phyloP scores from a whole-genome alignment of 495 filamentous ascomycete species.

The Cercophora samala region DNA sequence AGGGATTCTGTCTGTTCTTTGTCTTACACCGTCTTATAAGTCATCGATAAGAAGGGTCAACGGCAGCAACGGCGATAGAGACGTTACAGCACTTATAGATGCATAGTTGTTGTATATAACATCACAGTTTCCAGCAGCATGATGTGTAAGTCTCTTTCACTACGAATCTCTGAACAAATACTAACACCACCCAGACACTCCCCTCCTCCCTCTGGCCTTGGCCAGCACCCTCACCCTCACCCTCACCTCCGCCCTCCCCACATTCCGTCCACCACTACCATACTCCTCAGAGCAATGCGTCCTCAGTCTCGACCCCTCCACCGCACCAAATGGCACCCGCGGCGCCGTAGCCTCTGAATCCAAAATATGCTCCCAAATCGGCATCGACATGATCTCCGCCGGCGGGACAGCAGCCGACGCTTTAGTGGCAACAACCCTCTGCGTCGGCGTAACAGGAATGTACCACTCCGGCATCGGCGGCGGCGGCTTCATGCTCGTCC shows the following conservation, averaged over 20 bases:
- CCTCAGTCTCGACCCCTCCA: not conserved
- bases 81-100: not conserved
- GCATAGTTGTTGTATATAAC: not conserved
- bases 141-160: not conserved
- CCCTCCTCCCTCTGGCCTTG: not conserved
- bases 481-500: slow-evolving; percentile 82
- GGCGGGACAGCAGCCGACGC: slow-evolving; percentile 76
- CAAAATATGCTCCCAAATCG: slow-evolving; percentile 70
- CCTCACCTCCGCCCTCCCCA: not conserved
- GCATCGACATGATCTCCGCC: slow-evolving; percentile 62
- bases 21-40: not conserved
- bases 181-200: not conserved
- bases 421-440: slow-evolving; percentile 67
- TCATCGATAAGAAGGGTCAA: not conserved
- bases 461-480: slow-evolving; percentile 86
- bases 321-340: slow-evolving; percentile 20
- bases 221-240: not conserved
- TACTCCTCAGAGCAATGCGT: slow-evolving; percentile 8
- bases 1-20: not conserved
- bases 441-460: slow-evolving; percentile 79
- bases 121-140: too few species aligned
- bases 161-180: not conserved
- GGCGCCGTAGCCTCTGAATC: slow-evolving; percentile 83
- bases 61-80: too few species aligned
- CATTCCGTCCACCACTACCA: too few species aligned